Evolutionary conservation across 306 rosid genomes (phyloP), one percentile per base, ranked within the genome.

Genomic region (Pterocarpus santalinus): DNA sequence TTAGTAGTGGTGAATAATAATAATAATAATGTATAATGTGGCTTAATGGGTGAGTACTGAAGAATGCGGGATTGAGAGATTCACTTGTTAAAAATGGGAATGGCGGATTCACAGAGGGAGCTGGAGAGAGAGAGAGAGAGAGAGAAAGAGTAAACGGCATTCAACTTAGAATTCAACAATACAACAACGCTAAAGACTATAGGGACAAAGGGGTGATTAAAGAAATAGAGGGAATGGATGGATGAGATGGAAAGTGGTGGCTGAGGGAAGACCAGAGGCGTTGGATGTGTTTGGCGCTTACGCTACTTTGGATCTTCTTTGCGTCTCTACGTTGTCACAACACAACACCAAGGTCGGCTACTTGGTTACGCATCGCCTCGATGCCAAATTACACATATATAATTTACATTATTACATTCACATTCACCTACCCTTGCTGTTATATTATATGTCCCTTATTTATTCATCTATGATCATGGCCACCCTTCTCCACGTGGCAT

Each of bases 261-360:
- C 86, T 86, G 76, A 71, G 63, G 88, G 43, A 3, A 0, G 0
- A 5, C 3, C 0, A 0, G 4, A 41, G 12, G 57, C 91, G 94
- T 93, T 74, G 63, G 97, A 93, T 95, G 91, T 76, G 91, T 53
- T 53, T 53, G 28, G 58, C 22, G 90, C 98, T 90, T 87, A 91
- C 95, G 94, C 91, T 78, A 88, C 88, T 90, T 92, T 88, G 98
- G 97, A 94, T 88, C 89, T 90, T 88, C 78, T 80, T 89, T 83
- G 94, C 94, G 94, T 90, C 91, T 82, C 64, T 80, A 76, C 78
- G 86, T 87, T 86, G 85, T 84, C 89, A 87, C 88, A 84, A n/a
- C 67, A 4, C 39, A 62, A 62, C 4, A 79, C 92, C 81, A 16
- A 86, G 96, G 94, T 90, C 88, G 94, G 91, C 95, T 74, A 87